Conservation (phyloP, 2,329 filamentous ascomycete genomes). For the Lasiodiplodia gonubiensis region DNA sequence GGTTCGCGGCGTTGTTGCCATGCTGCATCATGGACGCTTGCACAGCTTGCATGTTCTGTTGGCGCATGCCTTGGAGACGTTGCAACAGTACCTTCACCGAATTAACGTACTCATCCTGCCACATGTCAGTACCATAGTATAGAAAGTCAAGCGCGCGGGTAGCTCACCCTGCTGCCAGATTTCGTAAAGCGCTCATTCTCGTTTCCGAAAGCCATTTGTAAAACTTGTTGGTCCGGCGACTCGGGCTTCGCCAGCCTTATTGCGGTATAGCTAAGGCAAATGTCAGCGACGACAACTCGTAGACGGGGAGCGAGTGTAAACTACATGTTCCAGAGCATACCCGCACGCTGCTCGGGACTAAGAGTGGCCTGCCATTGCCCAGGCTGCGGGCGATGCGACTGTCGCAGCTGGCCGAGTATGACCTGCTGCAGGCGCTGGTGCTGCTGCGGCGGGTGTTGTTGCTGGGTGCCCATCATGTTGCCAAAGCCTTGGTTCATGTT, state of each 20-base stretch:
- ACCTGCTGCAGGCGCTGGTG: slow-evolving; percentile 22
- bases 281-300: neutral
- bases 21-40: slow-evolving; percentile 27
- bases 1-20: slow-evolving; percentile 1
- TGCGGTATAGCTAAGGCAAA: slow-evolving; percentile 6
- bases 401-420: slow-evolving; percentile 14
- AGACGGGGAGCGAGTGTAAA: neutral
- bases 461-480: slow-evolving; percentile 24
- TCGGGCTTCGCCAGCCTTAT: slow-evolving; percentile 21
- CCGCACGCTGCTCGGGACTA: slow-evolving; percentile 2
- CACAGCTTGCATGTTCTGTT: slow-evolving; percentile 11
- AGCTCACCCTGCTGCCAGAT: neutral
- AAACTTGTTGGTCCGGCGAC: slow-evolving; percentile 5
- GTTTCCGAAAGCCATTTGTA: slow-evolving; percentile 5
- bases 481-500: slow-evolving; percentile 25
- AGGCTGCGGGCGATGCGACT: slow-evolving; percentile 9
- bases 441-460: slow-evolving; percentile 6
- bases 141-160: neutral
- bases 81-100: neutral
- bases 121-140: neutral
- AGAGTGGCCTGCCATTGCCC: slow-evolving; percentile 16
- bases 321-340: slow-evolving; percentile 26
- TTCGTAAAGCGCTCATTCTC: slow-evolving; percentile 12
- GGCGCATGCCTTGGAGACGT: slow-evolving; percentile 12
- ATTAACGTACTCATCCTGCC: slow-evolving; percentile 16